Conservation (phyloP, 2,329 filamentous ascomycete species). For the Plectosphaerella cucumerina region DNA sequence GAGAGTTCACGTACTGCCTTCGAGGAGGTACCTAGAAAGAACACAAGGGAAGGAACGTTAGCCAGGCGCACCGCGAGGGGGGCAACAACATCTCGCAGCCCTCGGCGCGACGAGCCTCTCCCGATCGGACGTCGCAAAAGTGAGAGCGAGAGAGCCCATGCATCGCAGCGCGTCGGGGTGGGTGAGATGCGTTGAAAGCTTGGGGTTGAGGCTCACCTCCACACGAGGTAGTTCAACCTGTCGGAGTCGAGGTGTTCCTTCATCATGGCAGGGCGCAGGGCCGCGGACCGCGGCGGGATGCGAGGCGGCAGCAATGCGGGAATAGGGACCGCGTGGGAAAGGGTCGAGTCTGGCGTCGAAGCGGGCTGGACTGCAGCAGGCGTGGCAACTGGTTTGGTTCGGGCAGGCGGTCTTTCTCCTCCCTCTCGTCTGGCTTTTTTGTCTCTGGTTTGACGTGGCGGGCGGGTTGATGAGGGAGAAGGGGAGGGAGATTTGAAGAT, state of each 20-base stretch:
- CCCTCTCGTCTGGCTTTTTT: no score
- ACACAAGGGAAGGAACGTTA: background rate
- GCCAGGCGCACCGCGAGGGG: background rate
- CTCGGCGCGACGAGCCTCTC: no score
- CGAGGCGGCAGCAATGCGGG: background rate
- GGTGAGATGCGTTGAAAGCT: background rate
- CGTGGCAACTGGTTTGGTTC: background rate
- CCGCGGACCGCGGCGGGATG: conserved; percentile 12
- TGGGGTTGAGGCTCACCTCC: conserved; percentile 52
- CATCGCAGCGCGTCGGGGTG: background rate
- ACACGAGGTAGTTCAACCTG: conserved; percentile 66
- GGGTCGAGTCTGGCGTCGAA: background rate
- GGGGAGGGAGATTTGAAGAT: conserved; percentile 3
- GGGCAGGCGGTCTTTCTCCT: background rate
- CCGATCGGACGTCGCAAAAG: no score
- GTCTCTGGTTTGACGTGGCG: background rate
- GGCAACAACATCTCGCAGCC: conserved; percentile 1
- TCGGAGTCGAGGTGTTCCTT: conserved; percentile 63
- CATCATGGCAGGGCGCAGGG: conserved; percentile 33
- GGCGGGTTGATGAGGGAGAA: conserved; percentile 1
- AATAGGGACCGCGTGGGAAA: background rate
- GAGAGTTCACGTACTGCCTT: conserved; percentile 52
- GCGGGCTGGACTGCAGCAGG: conserved; percentile 1
- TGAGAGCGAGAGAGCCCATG: conserved; percentile 6
- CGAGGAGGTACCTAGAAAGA: conserved; percentile 49